A percentile compares a stretch with the other conserved stretches of the same genome.
These are phyloP conservation scores for Tolypocladium tropicale DNA, from an alignment of 2,329 filamentous ascomycete genomes.

Conservation along the genomic window DNA sequence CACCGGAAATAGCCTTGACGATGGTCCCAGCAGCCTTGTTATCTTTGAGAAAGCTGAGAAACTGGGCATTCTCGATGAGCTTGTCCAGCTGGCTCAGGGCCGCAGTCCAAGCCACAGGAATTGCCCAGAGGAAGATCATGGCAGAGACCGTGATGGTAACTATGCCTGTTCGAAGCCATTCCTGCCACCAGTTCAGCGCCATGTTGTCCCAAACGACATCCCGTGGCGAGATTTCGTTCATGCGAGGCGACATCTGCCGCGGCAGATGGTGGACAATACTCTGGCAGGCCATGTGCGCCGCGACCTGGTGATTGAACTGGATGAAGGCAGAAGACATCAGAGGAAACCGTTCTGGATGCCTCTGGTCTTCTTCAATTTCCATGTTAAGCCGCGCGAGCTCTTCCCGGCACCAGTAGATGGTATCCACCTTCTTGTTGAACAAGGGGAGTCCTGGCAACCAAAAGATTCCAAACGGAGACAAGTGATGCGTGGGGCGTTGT, in stretches of 20 bases:
- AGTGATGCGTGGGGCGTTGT: slow-evolving; percentile 73
- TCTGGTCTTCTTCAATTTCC: slow-evolving; percentile 86
- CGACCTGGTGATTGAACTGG: slow-evolving; percentile 96
- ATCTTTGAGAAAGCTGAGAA: slow-evolving; percentile 59
- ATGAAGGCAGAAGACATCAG: slow-evolving; percentile 96
- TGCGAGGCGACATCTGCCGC: slow-evolving; percentile 83
- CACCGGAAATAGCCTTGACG: slow-evolving; percentile 62
- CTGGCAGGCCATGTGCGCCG: slow-evolving; percentile 97
- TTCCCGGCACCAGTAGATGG: slow-evolving; percentile 81
- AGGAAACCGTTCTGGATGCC: slow-evolving; percentile 74
- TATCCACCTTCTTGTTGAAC: slow-evolving; percentile 84
- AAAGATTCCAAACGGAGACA: slow-evolving; percentile 49
- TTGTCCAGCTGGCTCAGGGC: slow-evolving; percentile 67
- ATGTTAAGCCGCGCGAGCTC: slow-evolving; percentile 80
- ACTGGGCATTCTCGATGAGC: slow-evolving; percentile 54
- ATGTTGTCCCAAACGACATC: slow-evolving; percentile 98
- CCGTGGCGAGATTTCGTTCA: slow-evolving; percentile 86
- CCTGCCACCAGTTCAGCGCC: slow-evolving; percentile 89
- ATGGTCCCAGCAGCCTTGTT: slow-evolving; percentile 52
- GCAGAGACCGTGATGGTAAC: slow-evolving; percentile 56
- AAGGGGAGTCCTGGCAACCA: slow-evolving; percentile 76
- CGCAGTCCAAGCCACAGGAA: slow-evolving; percentile 83
- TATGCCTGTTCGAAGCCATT: slow-evolving; percentile 60
- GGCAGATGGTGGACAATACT: slow-evolving; percentile 83
- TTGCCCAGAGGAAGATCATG: slow-evolving; percentile 81